These are phyloP conservation scores for Fusarium musae DNA, from an alignment of 2,329 filamentous ascomycete genomes.

Conservation along the genomic window DNA sequence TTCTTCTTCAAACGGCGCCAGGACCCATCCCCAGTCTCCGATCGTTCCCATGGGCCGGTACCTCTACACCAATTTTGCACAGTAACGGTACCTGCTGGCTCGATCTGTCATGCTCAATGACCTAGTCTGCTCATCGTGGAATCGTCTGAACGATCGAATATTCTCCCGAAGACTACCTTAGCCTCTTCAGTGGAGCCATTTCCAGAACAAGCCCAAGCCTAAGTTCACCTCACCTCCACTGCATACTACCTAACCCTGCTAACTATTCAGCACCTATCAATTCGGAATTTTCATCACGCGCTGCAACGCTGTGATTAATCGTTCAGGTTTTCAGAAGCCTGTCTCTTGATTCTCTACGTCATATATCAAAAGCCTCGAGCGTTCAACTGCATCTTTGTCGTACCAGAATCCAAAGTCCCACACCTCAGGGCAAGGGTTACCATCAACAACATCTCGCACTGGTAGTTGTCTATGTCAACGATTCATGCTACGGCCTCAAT, in stretches of 20 bases:
- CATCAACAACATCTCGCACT: neutral
- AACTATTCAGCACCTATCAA: neutral
- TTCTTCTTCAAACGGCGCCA: constrained; percentile 14
- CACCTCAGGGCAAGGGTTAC: neutral
- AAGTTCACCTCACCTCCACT: neutral
- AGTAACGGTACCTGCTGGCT: neutral
- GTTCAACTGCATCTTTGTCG: neutral
- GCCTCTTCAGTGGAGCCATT: constrained; percentile 9
- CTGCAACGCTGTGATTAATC: constrained; percentile 19
- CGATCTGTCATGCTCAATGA: constrained; percentile 22
- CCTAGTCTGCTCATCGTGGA: constrained; percentile 27
- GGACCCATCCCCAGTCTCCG: constrained; percentile 16
- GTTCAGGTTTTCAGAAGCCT: constrained; percentile 14
- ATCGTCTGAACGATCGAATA: constrained; percentile 30
- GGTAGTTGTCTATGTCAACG: neutral
- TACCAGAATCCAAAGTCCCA: neutral
- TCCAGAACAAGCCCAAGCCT: constrained; percentile 6
- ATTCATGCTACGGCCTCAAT: neutral
- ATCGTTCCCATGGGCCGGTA: neutral
- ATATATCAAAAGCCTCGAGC: neutral
- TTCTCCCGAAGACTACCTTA: constrained; percentile 5
- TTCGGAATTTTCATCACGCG: constrained; percentile 21
- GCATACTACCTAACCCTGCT: neutral
- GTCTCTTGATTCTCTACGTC: constrained; percentile 16
- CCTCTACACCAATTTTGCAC: neutral